phyloP scores from a whole-genome alignment of 306 rosid species.

The cucumber (Cucumis sativus) region DNA sequence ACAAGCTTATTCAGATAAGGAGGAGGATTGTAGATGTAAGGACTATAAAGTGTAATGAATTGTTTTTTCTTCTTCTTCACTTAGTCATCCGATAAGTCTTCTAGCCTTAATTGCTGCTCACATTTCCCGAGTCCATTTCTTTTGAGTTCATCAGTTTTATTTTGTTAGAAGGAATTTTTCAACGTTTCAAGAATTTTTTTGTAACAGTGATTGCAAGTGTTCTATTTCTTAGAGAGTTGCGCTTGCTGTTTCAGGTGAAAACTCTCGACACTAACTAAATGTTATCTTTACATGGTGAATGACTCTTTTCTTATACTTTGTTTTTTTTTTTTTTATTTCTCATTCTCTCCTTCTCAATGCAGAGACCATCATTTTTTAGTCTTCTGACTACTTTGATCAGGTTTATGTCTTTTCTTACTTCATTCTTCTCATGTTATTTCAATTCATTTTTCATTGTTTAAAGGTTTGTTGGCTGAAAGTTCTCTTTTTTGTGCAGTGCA shows the following conservation, averaged over 20 bases:
- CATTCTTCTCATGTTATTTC: background rate
- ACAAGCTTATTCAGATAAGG: background rate
- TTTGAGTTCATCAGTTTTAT: background rate
- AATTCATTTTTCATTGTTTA: background rate
- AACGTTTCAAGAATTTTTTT: constrained; percentile 1
- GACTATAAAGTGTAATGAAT: background rate
- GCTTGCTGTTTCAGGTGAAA: constrained; percentile 45
- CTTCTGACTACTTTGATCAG: constrained; percentile 56
- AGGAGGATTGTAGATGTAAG: background rate
- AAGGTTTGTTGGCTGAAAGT: constrained; percentile 4
- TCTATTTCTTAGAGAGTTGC: constrained; percentile 50
- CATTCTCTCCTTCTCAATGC: constrained; percentile 18
- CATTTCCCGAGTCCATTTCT: constrained; percentile 1
- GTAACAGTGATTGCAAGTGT: constrained; percentile 56
- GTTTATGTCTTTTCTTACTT: constrained; percentile 26
- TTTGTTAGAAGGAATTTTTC: constrained; percentile 13
- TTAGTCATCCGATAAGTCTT: background rate
- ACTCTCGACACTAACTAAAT: background rate
- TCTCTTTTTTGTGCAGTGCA: constrained; percentile 46
- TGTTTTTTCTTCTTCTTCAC: background rate
- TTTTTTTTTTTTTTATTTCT: background rate
- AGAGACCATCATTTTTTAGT: constrained; percentile 42
- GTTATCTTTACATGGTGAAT: background rate
- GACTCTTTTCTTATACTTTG: constrained; percentile 13
- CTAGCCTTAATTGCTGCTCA: background rate